Base-by-base conservation (phyloP, 129 eudicot genomes). In the Erigeron canadensis region DNA sequence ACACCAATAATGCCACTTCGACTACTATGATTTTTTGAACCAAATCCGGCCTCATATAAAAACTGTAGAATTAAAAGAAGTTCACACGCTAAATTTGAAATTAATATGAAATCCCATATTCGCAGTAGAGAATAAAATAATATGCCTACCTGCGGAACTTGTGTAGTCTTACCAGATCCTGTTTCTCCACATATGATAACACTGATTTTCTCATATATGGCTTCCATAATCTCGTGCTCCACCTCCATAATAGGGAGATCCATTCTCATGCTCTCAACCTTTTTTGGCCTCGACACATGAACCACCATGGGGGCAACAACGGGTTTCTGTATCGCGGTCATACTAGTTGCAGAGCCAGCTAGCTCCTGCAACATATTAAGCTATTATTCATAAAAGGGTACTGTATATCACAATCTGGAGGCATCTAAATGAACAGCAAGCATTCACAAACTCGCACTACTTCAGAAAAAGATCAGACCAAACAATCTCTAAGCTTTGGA, bases 201-300 rank as follows among this genome's bases (percentile, higher is more conserved):
- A 81, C 86, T 79, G 28, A 59, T 79, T 77, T 90, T 83, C 46
- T 95, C 88, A 74, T 84, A 82, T 79, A 95, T 95, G 62, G 99
- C 96, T 88, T 95, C 99, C 99, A 95, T 95, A 70, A 95, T 88
- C 91, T 95, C 99, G 80, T 90, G 99, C 81, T 95, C 99, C 97
- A 90, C 84, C 99, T 90, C 88, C 46, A 95, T 89, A 59, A 95
- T 95, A 7, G 99, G 99, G 48, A 95, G 97, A 68, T 85, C 87
- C 73, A 45, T 82, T 74, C 99, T 90, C 55, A 75, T 80, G 53
- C 64, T 67, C 58, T 88, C 99, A 56, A 95, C 89, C 65, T 88
- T 96, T 79, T 79, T 81, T n/a, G 99, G 99, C 66, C 99, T 86
- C 59, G 84, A 79, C 45, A 95, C 97, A 75, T 56, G 88, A 43